These are phyloP conservation scores for Paraphoma sp. DNA, from an alignment of 2,329 filamentous ascomycete genomes.

Conservation along the genomic window DNA sequence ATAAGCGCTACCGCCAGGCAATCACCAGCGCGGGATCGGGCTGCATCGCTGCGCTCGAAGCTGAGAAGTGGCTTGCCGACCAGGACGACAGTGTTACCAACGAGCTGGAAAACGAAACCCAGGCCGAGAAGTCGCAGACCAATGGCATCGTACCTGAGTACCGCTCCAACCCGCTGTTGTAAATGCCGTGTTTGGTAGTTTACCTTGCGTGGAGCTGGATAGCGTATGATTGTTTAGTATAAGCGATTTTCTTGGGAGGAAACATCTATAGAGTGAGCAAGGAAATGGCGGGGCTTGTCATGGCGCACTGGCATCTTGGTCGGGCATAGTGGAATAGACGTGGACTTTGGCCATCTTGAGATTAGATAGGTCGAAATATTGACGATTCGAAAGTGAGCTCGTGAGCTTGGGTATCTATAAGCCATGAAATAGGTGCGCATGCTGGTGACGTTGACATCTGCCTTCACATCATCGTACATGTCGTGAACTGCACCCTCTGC, in stretches of 20 bases:
- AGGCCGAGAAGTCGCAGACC: conserved; percentile 57
- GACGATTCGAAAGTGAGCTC: too few relatives aligned
- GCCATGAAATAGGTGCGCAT: neutral
- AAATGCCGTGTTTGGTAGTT: neutral
- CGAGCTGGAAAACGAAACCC: conserved; percentile 56
- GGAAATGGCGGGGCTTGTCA: too few relatives aligned
- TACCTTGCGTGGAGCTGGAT: neutral
- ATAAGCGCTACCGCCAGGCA: conserved; percentile 97
- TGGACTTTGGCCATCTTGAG: neutral
- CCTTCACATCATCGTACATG: neutral
- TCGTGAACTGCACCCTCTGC: neutral
- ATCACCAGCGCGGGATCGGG: conserved; percentile 96
- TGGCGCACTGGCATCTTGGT: too few relatives aligned
- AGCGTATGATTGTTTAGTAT: conserved; percentile 18
- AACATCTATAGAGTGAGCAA: conserved; percentile 17
- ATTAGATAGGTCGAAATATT: too few relatives aligned
- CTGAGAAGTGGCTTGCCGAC: conserved; percentile 90
- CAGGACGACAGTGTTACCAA: conserved; percentile 64
- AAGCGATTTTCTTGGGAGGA: conserved; percentile 4
- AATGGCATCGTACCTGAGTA: conserved; percentile 67
- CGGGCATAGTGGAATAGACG: conserved; percentile 29
- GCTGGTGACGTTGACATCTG: neutral
- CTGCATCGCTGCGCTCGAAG: conserved; percentile 93
- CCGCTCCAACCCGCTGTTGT: conserved; percentile 69
- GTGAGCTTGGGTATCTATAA: neutral